Percentiles rank a stretch among this genome's conserved stretches.
Evolutionary conservation across 2,329 filamentous ascomycete species (phyloP).

Genomic region (Colletotrichum sp.): DNA sequence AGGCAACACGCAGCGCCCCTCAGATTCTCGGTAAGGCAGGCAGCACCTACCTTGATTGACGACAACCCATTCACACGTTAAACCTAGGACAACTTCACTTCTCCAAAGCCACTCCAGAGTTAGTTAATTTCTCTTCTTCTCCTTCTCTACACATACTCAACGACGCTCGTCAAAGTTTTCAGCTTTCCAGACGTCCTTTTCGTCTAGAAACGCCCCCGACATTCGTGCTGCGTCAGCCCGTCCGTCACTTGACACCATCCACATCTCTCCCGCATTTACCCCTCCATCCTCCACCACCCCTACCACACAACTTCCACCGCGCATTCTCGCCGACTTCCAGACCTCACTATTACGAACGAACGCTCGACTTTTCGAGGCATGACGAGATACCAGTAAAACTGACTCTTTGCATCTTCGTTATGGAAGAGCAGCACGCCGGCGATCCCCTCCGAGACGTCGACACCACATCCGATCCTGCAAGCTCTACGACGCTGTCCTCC

Average conservation of each 20-base stretch:
- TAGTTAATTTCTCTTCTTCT: neutral
- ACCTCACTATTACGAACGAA: neutral
- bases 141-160: neutral
- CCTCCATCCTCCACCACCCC: slow-evolving; percentile 15
- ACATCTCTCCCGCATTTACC: slow-evolving; percentile 19
- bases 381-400: slow-evolving; percentile 38
- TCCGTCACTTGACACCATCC: slow-evolving; percentile 5
- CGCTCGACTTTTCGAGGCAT: slow-evolving; percentile 34
- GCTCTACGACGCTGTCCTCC: slow-evolving; percentile 33
- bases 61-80: neutral
- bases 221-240: slow-evolving; percentile 3
- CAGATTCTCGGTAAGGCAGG: neutral
- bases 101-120: slow-evolving; percentile 4
- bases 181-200: neutral
- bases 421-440: slow-evolving; percentile 51
- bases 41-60: neutral
- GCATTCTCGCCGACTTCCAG: neutral
- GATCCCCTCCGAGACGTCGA: slow-evolving; percentile 12
- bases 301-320: neutral
- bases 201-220: neutral
- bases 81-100: neutral
- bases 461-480: slow-evolving; percentile 24
- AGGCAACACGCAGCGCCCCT: neutral
- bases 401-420: slow-evolving; percentile 47
- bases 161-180: neutral